phyloP scores from a whole-genome alignment of 495 filamentous ascomycete genomes.

The Cercophora sp. region DNA sequence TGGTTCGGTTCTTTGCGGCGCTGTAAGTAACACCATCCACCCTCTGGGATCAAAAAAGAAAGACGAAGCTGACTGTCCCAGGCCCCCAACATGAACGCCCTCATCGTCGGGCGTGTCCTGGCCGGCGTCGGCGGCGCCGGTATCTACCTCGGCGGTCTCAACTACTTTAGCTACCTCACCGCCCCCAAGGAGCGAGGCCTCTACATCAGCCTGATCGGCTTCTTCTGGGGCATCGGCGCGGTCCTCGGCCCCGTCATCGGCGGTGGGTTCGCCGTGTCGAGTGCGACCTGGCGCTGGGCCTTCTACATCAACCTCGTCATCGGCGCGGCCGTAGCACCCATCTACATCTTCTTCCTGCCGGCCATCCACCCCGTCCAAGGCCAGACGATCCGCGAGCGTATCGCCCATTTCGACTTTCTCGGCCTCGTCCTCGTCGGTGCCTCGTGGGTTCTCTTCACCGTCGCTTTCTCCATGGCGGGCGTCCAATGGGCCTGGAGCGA shows the following conservation, averaged over 20 bases:
- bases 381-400: slow-evolving; percentile 30
- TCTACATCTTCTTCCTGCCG: slow-evolving; percentile 56
- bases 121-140: slow-evolving; percentile 47
- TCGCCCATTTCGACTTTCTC: slow-evolving; percentile 43
- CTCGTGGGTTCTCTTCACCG: slow-evolving; percentile 38
- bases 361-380: slow-evolving; percentile 40
- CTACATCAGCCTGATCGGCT: slow-evolving; percentile 29
- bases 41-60: too few species aligned
- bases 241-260: slow-evolving; percentile 42
- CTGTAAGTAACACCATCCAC: too few species aligned
- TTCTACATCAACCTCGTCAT: slow-evolving; percentile 52
- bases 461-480: slow-evolving; percentile 57
- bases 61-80: too few species aligned
- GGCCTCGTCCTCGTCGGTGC: slow-evolving; percentile 43
- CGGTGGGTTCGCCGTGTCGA: slow-evolving; percentile 46
- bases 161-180: slow-evolving; percentile 50
- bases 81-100: slow-evolving; percentile 49
- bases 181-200: slow-evolving; percentile 40
- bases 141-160: slow-evolving; percentile 35
- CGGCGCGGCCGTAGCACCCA: slow-evolving; percentile 44
- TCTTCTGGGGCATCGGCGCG: slow-evolving; percentile 36
- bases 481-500: slow-evolving; percentile 49
- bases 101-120: slow-evolving; percentile 56
- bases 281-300: slow-evolving; percentile 46
- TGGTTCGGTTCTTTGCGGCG: slow-evolving; percentile 54